Percentiles rank a stretch among this genome's conserved stretches.
Evolutionary conservation across 2,329 filamentous ascomycete genomes (phyloP).

Genomic region (Nothopassalora personata): DNA sequence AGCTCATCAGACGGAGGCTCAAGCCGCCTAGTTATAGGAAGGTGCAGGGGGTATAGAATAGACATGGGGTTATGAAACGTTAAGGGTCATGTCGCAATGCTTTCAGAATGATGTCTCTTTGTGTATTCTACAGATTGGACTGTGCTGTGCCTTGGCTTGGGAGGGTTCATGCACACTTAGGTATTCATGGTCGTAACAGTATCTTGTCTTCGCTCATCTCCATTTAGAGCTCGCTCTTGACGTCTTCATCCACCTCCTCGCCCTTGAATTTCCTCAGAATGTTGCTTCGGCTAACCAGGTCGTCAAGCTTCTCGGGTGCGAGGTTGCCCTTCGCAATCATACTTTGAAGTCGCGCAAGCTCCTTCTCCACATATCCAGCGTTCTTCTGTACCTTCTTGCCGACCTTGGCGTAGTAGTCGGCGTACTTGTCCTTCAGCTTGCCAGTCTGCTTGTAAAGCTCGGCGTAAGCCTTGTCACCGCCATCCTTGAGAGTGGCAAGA

Average conservation of each 20-base stretch:
- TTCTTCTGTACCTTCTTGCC: slow-evolving; percentile 78
- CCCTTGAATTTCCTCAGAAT: slow-evolving; percentile 71
- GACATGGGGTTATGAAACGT: too few relatives aligned
- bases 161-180: background rate
- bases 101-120: too few relatives aligned
- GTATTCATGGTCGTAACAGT: background rate
- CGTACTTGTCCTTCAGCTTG: slow-evolving; percentile 70
- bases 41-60: slow-evolving; percentile 47
- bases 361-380: slow-evolving; percentile 75
- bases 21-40: slow-evolving; percentile 93
- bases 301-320: slow-evolving; percentile 79
- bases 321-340: slow-evolving; percentile 83
- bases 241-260: slow-evolving; percentile 29
- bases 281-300: slow-evolving; percentile 80
- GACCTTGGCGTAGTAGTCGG: slow-evolving; percentile 84
- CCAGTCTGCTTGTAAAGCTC: slow-evolving; percentile 69
- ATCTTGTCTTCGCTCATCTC: background rate
- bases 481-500: slow-evolving; percentile 61
- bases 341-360: slow-evolving; percentile 71
- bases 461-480: slow-evolving; percentile 60
- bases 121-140: too few relatives aligned
- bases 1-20: slow-evolving; percentile 76
- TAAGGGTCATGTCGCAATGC: too few relatives aligned
- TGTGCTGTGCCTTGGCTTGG: too few relatives aligned
- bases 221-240: slow-evolving; percentile 32